Conservation (phyloP, 2,329 filamentous ascomycete genomes). For the Phaeosphaeria sp. region DNA sequence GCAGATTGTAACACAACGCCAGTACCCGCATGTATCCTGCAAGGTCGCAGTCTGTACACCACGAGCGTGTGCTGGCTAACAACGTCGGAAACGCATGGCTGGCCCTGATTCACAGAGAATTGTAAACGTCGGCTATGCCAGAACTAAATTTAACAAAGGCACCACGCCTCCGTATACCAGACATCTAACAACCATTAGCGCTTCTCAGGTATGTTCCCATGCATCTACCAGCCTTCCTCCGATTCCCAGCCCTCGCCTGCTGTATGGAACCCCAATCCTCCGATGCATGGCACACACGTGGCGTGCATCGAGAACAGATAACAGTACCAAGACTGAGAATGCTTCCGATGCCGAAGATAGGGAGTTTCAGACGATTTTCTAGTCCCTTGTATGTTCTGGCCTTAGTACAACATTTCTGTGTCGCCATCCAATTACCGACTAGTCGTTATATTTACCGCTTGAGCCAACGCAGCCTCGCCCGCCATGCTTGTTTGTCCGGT, state of each 20-base stretch:
- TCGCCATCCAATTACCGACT: neutral
- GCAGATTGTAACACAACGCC: neutral
- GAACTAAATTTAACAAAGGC: conserved; percentile 6
- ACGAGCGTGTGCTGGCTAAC: neutral
- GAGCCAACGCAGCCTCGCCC: neutral
- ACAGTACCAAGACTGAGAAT: neutral
- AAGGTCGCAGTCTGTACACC: neutral
- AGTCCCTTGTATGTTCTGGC: neutral
- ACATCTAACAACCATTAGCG: neutral
- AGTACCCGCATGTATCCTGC: neutral
- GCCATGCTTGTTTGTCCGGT: neutral
- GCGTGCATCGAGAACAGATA: neutral
- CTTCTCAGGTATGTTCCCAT: conserved; percentile 1
- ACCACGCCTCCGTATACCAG: neutral
- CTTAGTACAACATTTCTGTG: neutral
- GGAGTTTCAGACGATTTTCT: neutral
- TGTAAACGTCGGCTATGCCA: conserved; percentile 16
- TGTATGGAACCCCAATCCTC: neutral
- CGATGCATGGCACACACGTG: neutral
- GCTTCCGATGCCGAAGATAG: neutral
- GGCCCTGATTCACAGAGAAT: neutral
- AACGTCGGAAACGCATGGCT: neutral
- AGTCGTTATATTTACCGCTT: neutral
- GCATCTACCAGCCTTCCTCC: neutral
- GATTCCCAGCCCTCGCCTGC: neutral